These are phyloP conservation scores for Peronospora destructor DNA, from an alignment of 352 stramenopile genomes.

Conservation along the genomic window DNA sequence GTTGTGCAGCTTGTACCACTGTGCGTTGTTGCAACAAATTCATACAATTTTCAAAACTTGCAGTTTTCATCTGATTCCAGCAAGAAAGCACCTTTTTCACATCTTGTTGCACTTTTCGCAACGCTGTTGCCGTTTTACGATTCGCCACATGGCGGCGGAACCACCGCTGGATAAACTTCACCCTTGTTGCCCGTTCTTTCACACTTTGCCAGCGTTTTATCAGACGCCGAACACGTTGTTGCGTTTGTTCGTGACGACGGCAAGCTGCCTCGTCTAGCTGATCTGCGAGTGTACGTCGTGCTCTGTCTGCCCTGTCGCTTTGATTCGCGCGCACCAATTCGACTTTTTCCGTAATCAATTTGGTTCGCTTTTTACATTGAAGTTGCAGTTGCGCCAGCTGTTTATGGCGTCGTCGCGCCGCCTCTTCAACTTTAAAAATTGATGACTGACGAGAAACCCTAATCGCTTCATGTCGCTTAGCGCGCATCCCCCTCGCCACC, in stretches of 20 bases:
- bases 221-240: conserved; percentile 44
- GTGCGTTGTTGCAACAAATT: conserved; percentile 46
- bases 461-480: conserved; percentile 40
- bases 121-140: conserved; percentile 31
- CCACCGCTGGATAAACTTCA: conserved; percentile 76
- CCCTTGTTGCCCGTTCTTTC: conserved; percentile 49
- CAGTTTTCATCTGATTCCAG: conserved; percentile 34
- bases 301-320: conserved; percentile 29
- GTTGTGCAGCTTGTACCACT: conserved; percentile 45
- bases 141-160: conserved; percentile 45
- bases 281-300: conserved; percentile 31
- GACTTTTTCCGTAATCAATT: conserved; percentile 47
- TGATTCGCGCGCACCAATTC: conserved; percentile 42
- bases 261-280: conserved; percentile 47
- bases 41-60: conserved; percentile 60
- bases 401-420: conserved; percentile 38
- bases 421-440: conserved; percentile 42
- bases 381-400: conserved; percentile 38
- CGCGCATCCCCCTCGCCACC: conserved; percentile 44
- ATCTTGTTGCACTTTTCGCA: conserved; percentile 32
- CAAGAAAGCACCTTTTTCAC: conserved; percentile 36
- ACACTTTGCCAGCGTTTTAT: conserved; percentile 56
- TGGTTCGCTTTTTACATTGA: conserved; percentile 38
- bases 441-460: conserved; percentile 29
- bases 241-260: conserved; percentile 44